A percentile compares a stretch with the other conserved stretches of the same genome.
Evolutionary conservation across 2,329 filamentous ascomycete genomes (phyloP).

Genomic region (Ascochyta koolunga): DNA sequence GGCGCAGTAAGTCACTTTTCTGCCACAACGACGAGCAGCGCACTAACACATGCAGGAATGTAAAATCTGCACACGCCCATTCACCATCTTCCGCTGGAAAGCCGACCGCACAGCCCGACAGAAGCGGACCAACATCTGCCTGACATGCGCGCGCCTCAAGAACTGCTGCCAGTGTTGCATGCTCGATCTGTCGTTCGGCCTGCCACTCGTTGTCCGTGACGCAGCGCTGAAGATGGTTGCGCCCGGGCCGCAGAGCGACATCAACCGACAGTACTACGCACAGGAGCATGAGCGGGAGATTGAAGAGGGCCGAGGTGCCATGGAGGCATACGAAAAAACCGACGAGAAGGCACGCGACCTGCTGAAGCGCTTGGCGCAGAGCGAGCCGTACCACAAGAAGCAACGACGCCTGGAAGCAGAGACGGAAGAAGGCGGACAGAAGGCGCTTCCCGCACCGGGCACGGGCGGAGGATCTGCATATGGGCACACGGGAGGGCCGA

Average conservation of each 20-base stretch:
- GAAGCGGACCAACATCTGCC: constrained; percentile 92
- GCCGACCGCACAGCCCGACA: constrained; percentile 88
- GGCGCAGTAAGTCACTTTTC: constrained; percentile 72
- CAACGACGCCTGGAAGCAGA: constrained; percentile 74
- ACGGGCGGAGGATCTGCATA: constrained; percentile 39
- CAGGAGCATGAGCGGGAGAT: constrained; percentile 97
- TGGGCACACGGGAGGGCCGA: constrained; percentile 67
- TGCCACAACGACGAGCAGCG: constrained; percentile 76
- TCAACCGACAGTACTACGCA: constrained; percentile 97
- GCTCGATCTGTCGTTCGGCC: constrained; percentile 93
- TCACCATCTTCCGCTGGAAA: constrained; percentile 95
- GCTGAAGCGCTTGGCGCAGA: constrained; percentile 81
- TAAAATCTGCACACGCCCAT: constrained; percentile 86
- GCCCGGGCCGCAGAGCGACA: constrained; percentile 85
- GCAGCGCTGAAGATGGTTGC: constrained; percentile 98
- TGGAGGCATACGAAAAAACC: constrained; percentile 94
- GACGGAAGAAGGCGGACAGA: constrained; percentile 48
- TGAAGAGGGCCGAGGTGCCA: constrained; percentile 79
- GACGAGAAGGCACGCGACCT: constrained; percentile 96
- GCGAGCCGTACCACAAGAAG: constrained; percentile 94
- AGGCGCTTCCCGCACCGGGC: constrained; percentile 50
- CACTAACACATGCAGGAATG: constrained; percentile 57
- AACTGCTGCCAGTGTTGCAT: constrained; percentile 99
- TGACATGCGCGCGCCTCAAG: constrained; percentile 95
- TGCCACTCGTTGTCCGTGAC: constrained; percentile 93